Conservation (phyloP, 345 rosid genomes). For the Camelina sativa region DNA sequence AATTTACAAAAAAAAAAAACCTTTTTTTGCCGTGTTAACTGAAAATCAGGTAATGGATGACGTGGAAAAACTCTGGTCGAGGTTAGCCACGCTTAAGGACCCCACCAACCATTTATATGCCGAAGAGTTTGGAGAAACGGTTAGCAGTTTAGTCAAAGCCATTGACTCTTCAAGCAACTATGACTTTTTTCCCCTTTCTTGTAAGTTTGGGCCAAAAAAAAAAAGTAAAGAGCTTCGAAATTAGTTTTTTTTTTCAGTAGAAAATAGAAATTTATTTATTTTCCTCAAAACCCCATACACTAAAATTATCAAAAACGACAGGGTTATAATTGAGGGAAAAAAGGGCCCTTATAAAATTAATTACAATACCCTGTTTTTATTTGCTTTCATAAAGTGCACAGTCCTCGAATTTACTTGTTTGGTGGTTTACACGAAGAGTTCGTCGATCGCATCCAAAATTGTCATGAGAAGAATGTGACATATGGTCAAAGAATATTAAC, state of each 20-base stretch:
- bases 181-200: neutral
- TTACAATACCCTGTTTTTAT: neutral
- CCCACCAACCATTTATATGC: constrained; percentile 26
- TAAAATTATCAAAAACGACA: neutral
- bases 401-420: constrained; percentile 41
- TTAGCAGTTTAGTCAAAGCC: constrained; percentile 39
- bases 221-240: neutral
- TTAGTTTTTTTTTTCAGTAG: no score
- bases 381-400: constrained; percentile 23
- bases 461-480: constrained; percentile 40
- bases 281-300: no score
- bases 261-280: no score
- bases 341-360: no score
- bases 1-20: no score
- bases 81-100: constrained; percentile 16
- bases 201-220: constrained; percentile 9
- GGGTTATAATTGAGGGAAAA: neutral
- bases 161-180: constrained; percentile 7
- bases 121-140: constrained; percentile 40
- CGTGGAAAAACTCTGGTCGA: constrained; percentile 4
- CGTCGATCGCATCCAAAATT: constrained; percentile 31
- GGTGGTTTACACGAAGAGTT: constrained; percentile 41
- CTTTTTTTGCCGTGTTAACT: neutral
- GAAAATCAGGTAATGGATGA: constrained; percentile 16
- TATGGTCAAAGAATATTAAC: constrained; percentile 36